Percentiles rank a stretch among this genome's conserved stretches.
phyloP scores from a whole-genome alignment of 1,284 basidiomycete genomes.

The Cryptococcus wingfieldii region DNA sequence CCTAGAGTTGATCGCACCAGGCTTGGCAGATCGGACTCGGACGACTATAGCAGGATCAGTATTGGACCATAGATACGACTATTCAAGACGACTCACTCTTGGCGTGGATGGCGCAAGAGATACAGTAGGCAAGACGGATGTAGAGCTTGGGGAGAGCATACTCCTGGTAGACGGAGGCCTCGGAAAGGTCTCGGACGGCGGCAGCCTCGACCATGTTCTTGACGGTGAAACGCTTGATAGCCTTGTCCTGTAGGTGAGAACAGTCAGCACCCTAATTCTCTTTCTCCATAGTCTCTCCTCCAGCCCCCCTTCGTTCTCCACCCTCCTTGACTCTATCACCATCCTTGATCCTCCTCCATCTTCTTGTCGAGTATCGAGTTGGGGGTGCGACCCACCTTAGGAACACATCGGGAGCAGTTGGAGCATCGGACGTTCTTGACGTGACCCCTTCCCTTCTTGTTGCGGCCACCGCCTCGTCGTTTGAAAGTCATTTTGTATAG shows the following conservation, averaged over 20 bases:
- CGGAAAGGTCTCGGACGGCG: constrained; percentile 94
- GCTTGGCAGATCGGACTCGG: constrained; percentile 88
- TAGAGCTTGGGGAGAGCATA: constrained; percentile 97
- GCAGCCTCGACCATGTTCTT: constrained; percentile 99
- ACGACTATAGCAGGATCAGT: constrained; percentile 59
- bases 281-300: neutral
- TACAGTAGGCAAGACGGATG: constrained; percentile 98
- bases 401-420: constrained; percentile 89
- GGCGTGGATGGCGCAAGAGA: constrained; percentile 99
- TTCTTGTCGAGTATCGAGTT: neutral
- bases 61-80: neutral
- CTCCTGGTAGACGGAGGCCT: constrained; percentile 93
- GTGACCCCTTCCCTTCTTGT: constrained; percentile 98
- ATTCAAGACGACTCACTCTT: constrained; percentile 62
- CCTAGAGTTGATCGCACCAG: constrained; percentile 58
- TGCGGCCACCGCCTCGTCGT: constrained; percentile 96
- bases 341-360: neutral
- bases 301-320: neutral
- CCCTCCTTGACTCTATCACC: neutral
- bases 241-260: constrained; percentile 70
- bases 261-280: constrained; percentile 5
- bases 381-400: constrained; percentile 54
- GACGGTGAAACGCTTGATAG: constrained; percentile 99
- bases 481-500: constrained; percentile 74
- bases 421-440: constrained; percentile 86